Evolutionary conservation across 768 basidiomycete genomes (phyloP).

Genomic region (Podaxis mareebaensis): DNA sequence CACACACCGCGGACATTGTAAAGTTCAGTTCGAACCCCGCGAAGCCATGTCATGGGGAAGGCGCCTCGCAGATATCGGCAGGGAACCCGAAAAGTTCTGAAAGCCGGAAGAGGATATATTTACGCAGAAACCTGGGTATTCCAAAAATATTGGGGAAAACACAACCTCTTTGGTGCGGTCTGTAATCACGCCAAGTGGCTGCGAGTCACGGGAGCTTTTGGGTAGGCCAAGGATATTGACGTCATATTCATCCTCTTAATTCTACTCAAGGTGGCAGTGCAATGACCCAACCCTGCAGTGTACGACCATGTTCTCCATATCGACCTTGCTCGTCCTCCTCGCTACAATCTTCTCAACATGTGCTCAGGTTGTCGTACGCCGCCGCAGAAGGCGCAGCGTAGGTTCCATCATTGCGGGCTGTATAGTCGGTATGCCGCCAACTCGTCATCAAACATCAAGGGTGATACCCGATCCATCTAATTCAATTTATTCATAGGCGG

Average conservation of each 20-base stretch:
- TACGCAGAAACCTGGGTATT: not conserved
- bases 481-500: conserved; percentile 1
- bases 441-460: not conserved
- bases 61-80: not conserved
- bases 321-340: not conserved
- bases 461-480: not conserved
- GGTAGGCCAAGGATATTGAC: not conserved
- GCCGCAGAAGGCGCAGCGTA: not conserved
- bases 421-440: not conserved
- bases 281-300: not conserved
- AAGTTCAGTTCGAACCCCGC: not conserved
- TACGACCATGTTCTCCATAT: not conserved
- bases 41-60: not conserved
- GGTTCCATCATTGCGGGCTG: not conserved
- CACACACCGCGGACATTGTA: not conserved
- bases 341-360: not conserved
- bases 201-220: not conserved
- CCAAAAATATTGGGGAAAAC: not conserved
- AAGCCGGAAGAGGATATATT: not conserved
- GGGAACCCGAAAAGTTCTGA: not conserved
- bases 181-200: not conserved
- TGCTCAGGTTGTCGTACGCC: not conserved
- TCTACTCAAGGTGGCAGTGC: not conserved
- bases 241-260: not conserved
- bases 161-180: not conserved